These are phyloP conservation scores for Naganishia vishniacii DNA, from an alignment of 768 basidiomycete species.

Conservation along the genomic window DNA sequence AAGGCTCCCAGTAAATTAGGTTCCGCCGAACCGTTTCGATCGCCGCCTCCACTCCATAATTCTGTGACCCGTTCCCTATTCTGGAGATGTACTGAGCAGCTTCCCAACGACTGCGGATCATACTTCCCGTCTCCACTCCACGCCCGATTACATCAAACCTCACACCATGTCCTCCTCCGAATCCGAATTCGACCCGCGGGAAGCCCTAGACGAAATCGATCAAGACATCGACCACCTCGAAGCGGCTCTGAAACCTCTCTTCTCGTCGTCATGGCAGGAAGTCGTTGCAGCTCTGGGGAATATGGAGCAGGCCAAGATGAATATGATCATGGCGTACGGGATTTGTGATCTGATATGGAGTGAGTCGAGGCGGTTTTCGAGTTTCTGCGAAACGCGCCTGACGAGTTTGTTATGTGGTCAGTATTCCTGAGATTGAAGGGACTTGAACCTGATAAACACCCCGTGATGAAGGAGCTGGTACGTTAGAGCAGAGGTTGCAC, in stretches of 20 bases:
- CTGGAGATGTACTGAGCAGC: too few species aligned
- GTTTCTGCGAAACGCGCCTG: neutral
- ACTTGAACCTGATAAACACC: conserved; percentile 42
- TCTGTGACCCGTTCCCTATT: too few species aligned
- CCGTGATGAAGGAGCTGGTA: conserved; percentile 45
- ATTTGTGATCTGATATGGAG: conserved; percentile 48
- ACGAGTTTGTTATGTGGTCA: conserved; percentile 17
- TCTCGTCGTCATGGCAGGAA: conserved; percentile 32
- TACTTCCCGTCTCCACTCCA: too few species aligned
- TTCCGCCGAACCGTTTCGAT: too few species aligned
- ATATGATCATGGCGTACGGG: conserved; percentile 44
- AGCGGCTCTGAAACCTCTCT: conserved; percentile 34
- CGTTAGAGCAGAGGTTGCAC: conserved; percentile 17
- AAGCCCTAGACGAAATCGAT: conserved; percentile 31
- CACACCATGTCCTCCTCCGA: conserved; percentile 26
- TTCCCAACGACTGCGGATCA: too few species aligned
- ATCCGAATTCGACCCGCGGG: conserved; percentile 28
- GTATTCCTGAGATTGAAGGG: conserved; percentile 47
- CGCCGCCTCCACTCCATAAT: too few species aligned
- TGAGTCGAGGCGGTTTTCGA: conserved; percentile 33
- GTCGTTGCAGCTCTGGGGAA: conserved; percentile 29
- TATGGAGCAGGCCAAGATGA: conserved; percentile 45
- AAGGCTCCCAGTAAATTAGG: too few species aligned
- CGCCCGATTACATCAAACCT: neutral
- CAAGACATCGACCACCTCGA: conserved; percentile 33